These are phyloP conservation scores for Leccinum boreale DNA, from an alignment of 768 basidiomycete genomes.

Conservation along the genomic window DNA sequence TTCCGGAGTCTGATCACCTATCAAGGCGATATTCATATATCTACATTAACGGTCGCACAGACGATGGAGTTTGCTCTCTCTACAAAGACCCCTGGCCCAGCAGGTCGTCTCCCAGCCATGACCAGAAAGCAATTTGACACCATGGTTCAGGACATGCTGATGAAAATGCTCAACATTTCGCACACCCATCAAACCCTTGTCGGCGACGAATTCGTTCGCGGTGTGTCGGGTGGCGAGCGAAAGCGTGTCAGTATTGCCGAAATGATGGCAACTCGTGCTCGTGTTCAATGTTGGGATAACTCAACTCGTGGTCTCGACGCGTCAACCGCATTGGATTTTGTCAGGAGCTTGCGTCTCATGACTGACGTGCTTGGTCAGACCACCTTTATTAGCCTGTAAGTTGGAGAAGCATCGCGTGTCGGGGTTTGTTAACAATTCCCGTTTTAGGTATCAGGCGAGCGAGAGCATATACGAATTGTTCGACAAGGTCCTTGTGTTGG, in stretches of 20 bases:
- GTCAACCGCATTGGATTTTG: conserved; percentile 85
- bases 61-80: conserved; percentile 71
- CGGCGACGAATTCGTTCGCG: conserved; percentile 83
- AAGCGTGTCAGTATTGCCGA: conserved; percentile 84
- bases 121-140: conserved; percentile 55
- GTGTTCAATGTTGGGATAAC: conserved; percentile 82
- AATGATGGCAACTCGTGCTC: conserved; percentile 80
- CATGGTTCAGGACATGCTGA: conserved; percentile 56
- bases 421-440: neutral
- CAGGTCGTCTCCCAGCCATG: conserved; percentile 67
- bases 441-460: conserved; percentile 68
- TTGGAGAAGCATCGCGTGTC: neutral
- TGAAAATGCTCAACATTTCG: conserved; percentile 79
- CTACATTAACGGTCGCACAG: conserved; percentile 78
- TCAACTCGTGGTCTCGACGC: conserved; percentile 80
- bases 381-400: conserved; percentile 74
- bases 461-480: conserved; percentile 76
- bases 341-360: conserved; percentile 72
- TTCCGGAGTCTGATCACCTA: neutral
- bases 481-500: conserved; percentile 85
- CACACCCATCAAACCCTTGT: conserved; percentile 79
- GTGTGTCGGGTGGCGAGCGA: conserved; percentile 76
- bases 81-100: conserved; percentile 72
- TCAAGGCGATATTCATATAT: conserved; percentile 75
- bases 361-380: conserved; percentile 82